Evolutionary conservation across 1,139 yeast genomes (phyloP).

Genomic region (Debaryomycetaceae sp.): DNA sequence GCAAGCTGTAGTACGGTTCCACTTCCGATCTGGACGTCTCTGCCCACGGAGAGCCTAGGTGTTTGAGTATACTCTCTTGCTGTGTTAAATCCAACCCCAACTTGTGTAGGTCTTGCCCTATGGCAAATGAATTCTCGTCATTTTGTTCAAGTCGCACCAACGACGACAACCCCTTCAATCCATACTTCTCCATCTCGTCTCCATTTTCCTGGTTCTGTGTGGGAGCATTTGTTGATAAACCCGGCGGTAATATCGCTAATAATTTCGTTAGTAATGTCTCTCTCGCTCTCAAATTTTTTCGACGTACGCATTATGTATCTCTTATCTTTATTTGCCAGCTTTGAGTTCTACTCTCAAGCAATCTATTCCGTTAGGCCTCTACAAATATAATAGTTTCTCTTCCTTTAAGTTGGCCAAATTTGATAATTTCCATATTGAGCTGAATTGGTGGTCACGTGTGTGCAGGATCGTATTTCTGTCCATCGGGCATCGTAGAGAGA

Average conservation of each 20-base stretch:
- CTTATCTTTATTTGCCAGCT: background rate
- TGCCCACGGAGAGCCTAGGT: constrained; percentile 92
- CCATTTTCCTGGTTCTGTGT: constrained; percentile 8
- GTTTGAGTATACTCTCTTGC: constrained; percentile 54
- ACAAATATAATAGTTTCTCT: background rate
- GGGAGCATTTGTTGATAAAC: constrained; percentile 17
- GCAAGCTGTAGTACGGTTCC: constrained; percentile 73
- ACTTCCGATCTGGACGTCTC: constrained; percentile 88
- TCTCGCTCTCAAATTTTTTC: background rate
- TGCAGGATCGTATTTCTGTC: too few species aligned
- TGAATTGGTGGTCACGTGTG: background rate
- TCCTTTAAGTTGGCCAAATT: background rate
- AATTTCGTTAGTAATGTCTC: constrained; percentile 3
- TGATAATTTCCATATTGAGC: background rate
- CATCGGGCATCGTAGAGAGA: background rate
- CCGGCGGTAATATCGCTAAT: constrained; percentile 31
- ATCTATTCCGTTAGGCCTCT: background rate
- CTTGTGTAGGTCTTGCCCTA: constrained; percentile 79
- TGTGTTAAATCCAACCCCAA: constrained; percentile 63
- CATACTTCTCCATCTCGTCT: constrained; percentile 57
- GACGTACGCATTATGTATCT: constrained; percentile 3
- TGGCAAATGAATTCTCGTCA: constrained; percentile 67
- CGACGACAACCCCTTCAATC: constrained; percentile 69
- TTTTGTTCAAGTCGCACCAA: constrained; percentile 66
- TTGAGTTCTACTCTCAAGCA: background rate